Base-by-base conservation (phyloP, 352 stramenopile genomes). In the Pythium aphanidermatum region DNA sequence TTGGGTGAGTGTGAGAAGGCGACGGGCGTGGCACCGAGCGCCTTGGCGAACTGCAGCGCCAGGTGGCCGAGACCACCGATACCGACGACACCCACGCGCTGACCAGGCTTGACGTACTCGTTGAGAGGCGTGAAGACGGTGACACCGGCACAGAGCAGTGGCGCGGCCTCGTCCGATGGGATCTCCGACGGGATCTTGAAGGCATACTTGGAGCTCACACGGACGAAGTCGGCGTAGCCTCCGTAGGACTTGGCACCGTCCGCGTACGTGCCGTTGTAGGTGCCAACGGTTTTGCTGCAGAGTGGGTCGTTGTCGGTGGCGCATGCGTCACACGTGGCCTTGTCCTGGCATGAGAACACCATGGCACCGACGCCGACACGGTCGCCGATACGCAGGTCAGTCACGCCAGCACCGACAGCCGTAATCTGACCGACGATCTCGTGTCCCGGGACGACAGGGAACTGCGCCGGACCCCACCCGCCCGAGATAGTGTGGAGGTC, bases 51-150 rank as follows among this genome's bases (percentile, higher is more conserved):
- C 55, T 88, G 83, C 24, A 90, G 42, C 4, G 54, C 73, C 52
- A 90, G 65, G 46, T 89, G 77, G 23, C 77, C 77, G 12, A 89
- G 55, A 28, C 77, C 77, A 34, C 77, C 77, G 40, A 86, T 62
- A n/a, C 77, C 77, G 1, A 69, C 60, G n/a, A 89, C 58, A 30
- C 50, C 76, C 5, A 89, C 52, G 12, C 49, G 57, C 23, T 65
- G n/a, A 20, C 55, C 57, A 11, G 45, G 12, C 40, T 66, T 24
- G 13, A 63, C 59, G 46, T 58, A 63, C 28, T 50, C 72, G 45
- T 51, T 60, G 25, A 83, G 50, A 4, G 77, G 77, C 7, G 59
- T 62, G 38, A 70, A 89, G 6, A 52, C 67, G 8, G 77, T 89
- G 37, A 84, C 75, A 45, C 76, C 76, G n/a, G 74, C 74, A 60